phyloP scores from a whole-genome alignment of 345 rosid genomes.

The Litchi chinensis region DNA sequence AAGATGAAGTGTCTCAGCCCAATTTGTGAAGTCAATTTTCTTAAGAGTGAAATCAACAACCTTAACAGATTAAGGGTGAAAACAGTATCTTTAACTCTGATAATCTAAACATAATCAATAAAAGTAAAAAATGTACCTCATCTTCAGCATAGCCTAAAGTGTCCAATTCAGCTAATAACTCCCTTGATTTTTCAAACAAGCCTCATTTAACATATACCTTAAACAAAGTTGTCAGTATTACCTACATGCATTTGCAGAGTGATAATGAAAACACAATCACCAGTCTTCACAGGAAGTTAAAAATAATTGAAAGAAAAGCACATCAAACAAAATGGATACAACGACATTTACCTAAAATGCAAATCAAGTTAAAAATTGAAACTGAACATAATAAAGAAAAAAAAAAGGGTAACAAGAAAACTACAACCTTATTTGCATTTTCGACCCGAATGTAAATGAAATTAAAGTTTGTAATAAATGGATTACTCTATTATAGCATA shows the following conservation, averaged over 20 bases:
- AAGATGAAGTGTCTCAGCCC: not conserved
- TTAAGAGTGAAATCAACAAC: not conserved
- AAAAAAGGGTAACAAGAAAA: no score
- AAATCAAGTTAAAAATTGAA: not conserved
- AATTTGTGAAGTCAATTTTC: not conserved
- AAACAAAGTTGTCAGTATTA: no score
- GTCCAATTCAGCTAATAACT: slow-evolving; percentile 66
- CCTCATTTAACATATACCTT: slow-evolving; percentile 90
- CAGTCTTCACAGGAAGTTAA: not conserved
- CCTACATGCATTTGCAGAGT: slow-evolving; percentile 51
- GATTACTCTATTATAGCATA: no score
- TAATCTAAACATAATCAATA: not conserved
- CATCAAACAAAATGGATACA: not conserved
- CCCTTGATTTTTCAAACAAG: slow-evolving; percentile 76
- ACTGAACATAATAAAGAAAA: no score
- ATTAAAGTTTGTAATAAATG: no score
- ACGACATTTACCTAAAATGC: not conserved
- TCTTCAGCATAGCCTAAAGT: slow-evolving; percentile 69
- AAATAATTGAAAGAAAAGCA: not conserved
- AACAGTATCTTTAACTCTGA: slow-evolving; percentile 1
- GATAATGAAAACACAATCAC: slow-evolving; percentile 12
- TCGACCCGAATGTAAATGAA: no score
- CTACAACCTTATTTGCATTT: no score
- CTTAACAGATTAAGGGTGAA: not conserved
- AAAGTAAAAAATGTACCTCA: slow-evolving; percentile 54